These are phyloP conservation scores for Erodium chrysanthum DNA, from an alignment of 441 rosid genomes.

Conservation along the genomic window DNA sequence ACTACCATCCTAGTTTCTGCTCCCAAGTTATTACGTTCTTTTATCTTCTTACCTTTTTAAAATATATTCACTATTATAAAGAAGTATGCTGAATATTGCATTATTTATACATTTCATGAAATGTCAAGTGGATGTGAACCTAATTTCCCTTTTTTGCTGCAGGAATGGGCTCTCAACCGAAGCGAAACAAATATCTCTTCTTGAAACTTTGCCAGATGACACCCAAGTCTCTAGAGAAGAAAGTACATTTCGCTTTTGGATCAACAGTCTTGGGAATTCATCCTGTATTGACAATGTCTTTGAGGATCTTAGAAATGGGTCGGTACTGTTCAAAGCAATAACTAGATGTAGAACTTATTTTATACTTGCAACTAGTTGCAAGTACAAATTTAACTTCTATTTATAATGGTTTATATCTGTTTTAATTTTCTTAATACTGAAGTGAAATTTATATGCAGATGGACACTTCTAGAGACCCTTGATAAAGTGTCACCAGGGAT, in stretches of 20 bases:
- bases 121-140: neutral
- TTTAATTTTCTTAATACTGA: constrained; percentile 5
- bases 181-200: constrained; percentile 50
- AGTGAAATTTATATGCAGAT: constrained; percentile 31
- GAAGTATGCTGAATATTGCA: neutral
- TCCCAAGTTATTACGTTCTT: neutral
- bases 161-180: constrained; percentile 84
- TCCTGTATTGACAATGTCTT: constrained; percentile 74
- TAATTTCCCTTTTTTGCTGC: constrained; percentile 19
- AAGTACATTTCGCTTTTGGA: constrained; percentile 97
- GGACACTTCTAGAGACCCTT: constrained; percentile 61
- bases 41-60: neutral
- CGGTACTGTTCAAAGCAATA: neutral
- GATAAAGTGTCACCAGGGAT: constrained; percentile 66
- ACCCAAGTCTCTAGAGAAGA: constrained; percentile 88
- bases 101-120: neutral
- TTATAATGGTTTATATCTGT: neutral
- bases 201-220: constrained; percentile 97
- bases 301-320: constrained; percentile 97
- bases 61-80: neutral
- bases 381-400: neutral
- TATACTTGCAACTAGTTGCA: neutral
- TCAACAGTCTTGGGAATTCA: constrained; percentile 81
- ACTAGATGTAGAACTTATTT: neutral
- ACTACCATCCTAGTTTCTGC: neutral